phyloP scores from a whole-genome alignment of 2,329 filamentous ascomycete species.

The Verticillium alfalfae region DNA sequence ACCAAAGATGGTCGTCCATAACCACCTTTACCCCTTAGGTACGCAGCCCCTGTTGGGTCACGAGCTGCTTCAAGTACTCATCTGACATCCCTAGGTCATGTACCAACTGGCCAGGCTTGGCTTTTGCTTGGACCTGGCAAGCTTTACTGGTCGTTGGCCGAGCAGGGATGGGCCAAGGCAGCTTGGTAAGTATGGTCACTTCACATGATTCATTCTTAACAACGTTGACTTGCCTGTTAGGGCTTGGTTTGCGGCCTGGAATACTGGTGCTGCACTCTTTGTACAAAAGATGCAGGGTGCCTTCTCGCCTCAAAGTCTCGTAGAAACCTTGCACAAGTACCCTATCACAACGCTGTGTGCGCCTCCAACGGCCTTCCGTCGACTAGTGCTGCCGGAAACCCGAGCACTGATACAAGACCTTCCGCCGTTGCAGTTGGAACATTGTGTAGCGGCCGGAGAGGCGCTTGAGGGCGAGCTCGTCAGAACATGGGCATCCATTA shows the following conservation, averaged over 20 bases:
- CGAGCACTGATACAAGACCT: not conserved
- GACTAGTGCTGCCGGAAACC: not conserved
- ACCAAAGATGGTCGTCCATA: not conserved
- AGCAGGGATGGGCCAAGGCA: slow-evolving; percentile 1
- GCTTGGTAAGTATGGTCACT: not conserved
- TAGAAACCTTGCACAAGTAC: not conserved
- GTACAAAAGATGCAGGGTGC: not conserved
- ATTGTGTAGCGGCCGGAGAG: not conserved
- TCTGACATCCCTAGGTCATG: not conserved
- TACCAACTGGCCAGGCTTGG: not conserved
- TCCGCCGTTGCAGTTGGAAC: not conserved
- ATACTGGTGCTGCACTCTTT: not conserved
- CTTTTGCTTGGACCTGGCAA: not conserved
- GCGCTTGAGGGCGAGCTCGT: not conserved
- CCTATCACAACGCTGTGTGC: slow-evolving; percentile 1
- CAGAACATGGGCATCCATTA: not conserved
- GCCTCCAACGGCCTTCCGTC: not conserved
- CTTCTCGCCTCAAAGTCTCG: not conserved
- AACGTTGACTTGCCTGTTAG: not conserved
- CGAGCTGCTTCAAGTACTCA: too few relatives aligned
- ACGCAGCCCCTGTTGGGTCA: not conserved
- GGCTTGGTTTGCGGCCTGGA: slow-evolving; percentile 1
- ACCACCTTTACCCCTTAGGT: not conserved
- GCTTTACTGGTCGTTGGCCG: not conserved
- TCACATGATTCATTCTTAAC: too few relatives aligned